These are phyloP conservation scores for Epichloe bromicola DNA, from an alignment of 2,329 filamentous ascomycete genomes.

Conservation along the genomic window DNA sequence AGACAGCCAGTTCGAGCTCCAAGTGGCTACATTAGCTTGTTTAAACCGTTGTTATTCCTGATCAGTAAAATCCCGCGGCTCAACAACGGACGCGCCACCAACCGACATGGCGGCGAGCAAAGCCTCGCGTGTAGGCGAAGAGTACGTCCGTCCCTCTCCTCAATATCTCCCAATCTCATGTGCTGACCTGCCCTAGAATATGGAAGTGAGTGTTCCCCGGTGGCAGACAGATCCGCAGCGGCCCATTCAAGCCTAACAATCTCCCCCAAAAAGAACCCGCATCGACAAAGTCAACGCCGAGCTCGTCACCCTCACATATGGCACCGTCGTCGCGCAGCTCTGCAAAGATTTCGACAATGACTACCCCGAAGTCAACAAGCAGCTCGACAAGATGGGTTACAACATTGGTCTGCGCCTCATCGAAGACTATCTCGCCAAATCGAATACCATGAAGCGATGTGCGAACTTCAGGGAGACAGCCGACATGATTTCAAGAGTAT, in stretches of 20 bases:
- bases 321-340: slow-evolving; percentile 90
- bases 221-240: neutral
- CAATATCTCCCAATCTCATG: too few relatives aligned
- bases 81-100: neutral
- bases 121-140: slow-evolving; percentile 47
- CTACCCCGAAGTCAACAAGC: slow-evolving; percentile 92
- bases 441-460: slow-evolving; percentile 77
- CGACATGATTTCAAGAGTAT: slow-evolving; percentile 87
- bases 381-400: slow-evolving; percentile 98
- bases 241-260: slow-evolving; percentile 14
- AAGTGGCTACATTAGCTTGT: neutral
- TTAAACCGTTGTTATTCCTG: too few relatives aligned
- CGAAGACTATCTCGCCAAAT: slow-evolving; percentile 95
- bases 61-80: neutral
- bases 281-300: slow-evolving; percentile 98
- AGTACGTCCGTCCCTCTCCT: slow-evolving; percentile 30
- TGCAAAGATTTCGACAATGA: slow-evolving; percentile 94
- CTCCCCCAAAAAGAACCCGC: slow-evolving; percentile 63
- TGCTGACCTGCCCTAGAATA: slow-evolving; percentile 46
- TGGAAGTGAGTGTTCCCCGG: slow-evolving; percentile 62
- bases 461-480: slow-evolving; percentile 90
- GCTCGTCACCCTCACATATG: slow-evolving; percentile 92
- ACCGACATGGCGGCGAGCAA: slow-evolving; percentile 43
- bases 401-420: slow-evolving; percentile 94
- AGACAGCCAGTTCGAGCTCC: neutral